Evolutionary conservation across 2,329 filamentous ascomycete species (phyloP), one percentile per base, ranked within the genome.

Genomic region (Herpomyces periplanetae): DNA sequence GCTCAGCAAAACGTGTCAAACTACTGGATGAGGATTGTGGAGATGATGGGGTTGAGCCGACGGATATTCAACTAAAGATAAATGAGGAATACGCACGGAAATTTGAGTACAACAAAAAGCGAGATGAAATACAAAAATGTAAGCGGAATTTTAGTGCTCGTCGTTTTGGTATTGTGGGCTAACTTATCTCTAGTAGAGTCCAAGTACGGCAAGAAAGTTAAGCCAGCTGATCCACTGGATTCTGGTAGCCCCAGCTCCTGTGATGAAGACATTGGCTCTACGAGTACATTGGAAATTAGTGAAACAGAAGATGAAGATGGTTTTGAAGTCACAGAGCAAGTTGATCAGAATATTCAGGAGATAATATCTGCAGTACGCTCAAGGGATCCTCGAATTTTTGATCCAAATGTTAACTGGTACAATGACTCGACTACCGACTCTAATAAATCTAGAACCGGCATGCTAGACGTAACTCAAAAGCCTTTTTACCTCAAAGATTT

Each of bases 91-190:
- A 61, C 37, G 80, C 80, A 16, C 56, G 53, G 28, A 51, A 68
- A 15, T 91, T 87, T 30, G 80, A 96, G 38, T 52, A 91, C 42
- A 96, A 96, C 43, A 88, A 91, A 45, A 87, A 87, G 43, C 55
- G 75, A 22, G 73, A 85, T 34, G 80, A 96, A 36, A 44, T 57
- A 26, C 60, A 71, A 8, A 49, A 52, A 32, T 37, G 60, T 64
- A 32, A 30, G 53, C 39, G 10, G 7, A 4, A 0, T 3, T 7
- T 17, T 13, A 20, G 3, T n/a, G 17, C 20, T 8, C 10, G 9
- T 13, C 17, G 3, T 15, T 13, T 2, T 7, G 8, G 20, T 21
- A 12, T 27, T 13, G 22, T 25, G 19, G 27, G 17, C 9, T 15
- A 15, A 8, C n/a, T 8, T 26, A 16, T 10, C 4, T 22, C 22